Evolutionary conservation across 2,329 filamentous ascomycete genomes (phyloP).

Genomic region (Cordyceps javanica): DNA sequence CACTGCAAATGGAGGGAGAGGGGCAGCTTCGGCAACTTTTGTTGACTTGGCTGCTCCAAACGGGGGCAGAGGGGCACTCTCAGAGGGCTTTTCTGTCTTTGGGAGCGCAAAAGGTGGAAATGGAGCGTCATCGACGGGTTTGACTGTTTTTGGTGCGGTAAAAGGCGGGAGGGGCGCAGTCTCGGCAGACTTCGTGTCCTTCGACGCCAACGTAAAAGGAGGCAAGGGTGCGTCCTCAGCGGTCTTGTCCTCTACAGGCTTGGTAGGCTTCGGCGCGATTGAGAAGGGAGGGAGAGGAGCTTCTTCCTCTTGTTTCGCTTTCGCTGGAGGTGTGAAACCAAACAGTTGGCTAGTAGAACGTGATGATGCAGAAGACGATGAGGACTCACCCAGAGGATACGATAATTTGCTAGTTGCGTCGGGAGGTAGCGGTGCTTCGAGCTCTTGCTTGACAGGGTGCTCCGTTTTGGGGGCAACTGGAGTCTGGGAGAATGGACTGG

Average conservation of each 20-base stretch:
- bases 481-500: slow-evolving; percentile 19
- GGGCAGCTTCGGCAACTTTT: slow-evolving; percentile 18
- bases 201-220: slow-evolving; percentile 18
- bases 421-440: slow-evolving; percentile 36
- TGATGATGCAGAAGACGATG: slow-evolving; percentile 39
- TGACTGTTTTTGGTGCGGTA: slow-evolving; percentile 21
- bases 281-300: slow-evolving; percentile 15
- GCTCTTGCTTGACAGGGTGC: slow-evolving; percentile 30
- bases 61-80: slow-evolving; percentile 26
- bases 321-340: slow-evolving; percentile 22
- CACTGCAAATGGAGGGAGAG: slow-evolving; percentile 29
- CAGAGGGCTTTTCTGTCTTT: slow-evolving; percentile 5
- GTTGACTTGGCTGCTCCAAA: slow-evolving; percentile 25
- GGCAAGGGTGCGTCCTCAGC: slow-evolving; percentile 13
- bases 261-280: neutral
- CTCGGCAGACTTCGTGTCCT: slow-evolving; percentile 14
- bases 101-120: neutral
- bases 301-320: slow-evolving; percentile 12
- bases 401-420: slow-evolving; percentile 44
- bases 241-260: slow-evolving; percentile 19
- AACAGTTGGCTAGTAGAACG: slow-evolving; percentile 23
- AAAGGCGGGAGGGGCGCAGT: slow-evolving; percentile 26
- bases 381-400: slow-evolving; percentile 39
- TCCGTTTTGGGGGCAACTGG: slow-evolving; percentile 25
- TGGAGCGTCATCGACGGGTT: slow-evolving; percentile 19